Evolutionary conservation across 2,329 filamentous ascomycete genomes (phyloP).

Genomic region (Penicillium sumatraense): DNA sequence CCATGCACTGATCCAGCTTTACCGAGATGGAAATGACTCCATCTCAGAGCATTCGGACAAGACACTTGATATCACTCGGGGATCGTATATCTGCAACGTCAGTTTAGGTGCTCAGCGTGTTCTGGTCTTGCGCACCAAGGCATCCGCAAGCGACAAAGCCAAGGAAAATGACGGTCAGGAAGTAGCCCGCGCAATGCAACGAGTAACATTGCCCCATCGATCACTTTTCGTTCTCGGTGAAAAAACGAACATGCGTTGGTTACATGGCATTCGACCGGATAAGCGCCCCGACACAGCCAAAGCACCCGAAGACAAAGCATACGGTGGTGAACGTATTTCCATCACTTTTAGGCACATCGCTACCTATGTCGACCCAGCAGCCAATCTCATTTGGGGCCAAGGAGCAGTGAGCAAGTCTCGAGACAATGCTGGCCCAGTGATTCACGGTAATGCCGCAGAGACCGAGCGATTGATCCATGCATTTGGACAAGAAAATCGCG

Average conservation of each 20-base stretch:
- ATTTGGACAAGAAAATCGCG: constrained; percentile 85
- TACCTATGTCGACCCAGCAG: constrained; percentile 74
- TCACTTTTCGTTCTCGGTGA: constrained; percentile 84
- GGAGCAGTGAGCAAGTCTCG: constrained; percentile 74
- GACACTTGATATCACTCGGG: constrained; percentile 83
- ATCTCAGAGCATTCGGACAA: constrained; percentile 98
- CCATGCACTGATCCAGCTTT: constrained; percentile 90
- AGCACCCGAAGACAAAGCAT: constrained; percentile 70
- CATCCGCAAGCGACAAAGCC: constrained; percentile 39
- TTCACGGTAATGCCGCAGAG: constrained; percentile 71
- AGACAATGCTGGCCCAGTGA: constrained; percentile 63
- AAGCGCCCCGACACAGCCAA: constrained; percentile 74
- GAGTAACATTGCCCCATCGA: constrained; percentile 80
- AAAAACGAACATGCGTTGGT: constrained; percentile 80
- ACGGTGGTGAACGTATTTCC: constrained; percentile 78
- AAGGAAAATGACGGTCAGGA: constrained; percentile 31
- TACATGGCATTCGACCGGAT: constrained; percentile 90
- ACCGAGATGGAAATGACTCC: constrained; percentile 85
- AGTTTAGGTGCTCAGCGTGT: constrained; percentile 90
- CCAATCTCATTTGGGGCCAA: constrained; percentile 83
- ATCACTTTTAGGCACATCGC: constrained; percentile 89
- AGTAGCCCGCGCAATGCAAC: constrained; percentile 62
- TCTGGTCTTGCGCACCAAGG: constrained; percentile 82
- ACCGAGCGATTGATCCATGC: constrained; percentile 70
- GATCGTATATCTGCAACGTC: constrained; percentile 86